Percentiles rank a stretch among this genome's conserved stretches.
Evolutionary conservation across 1,284 basidiomycete species (phyloP).

Genomic region (Microbotryum violaceum): DNA sequence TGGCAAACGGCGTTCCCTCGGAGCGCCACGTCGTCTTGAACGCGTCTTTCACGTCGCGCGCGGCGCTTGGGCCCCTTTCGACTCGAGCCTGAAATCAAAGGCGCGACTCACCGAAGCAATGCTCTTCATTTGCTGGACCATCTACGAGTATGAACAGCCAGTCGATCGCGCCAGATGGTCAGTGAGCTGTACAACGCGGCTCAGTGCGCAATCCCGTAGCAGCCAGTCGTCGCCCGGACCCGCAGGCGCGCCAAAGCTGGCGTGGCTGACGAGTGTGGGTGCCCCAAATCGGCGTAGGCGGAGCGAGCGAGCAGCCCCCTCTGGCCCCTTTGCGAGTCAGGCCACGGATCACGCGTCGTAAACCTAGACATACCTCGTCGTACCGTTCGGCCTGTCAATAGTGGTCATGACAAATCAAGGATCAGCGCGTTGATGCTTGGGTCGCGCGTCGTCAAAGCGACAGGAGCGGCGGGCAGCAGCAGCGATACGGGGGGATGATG

Average conservation of each 20-base stretch:
- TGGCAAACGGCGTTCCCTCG: too few relatives aligned
- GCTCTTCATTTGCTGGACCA: slow-evolving; percentile 99
- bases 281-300: background rate
- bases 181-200: background rate
- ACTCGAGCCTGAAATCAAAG: background rate
- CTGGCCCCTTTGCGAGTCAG: background rate
- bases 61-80: background rate
- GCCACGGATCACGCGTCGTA: too few relatives aligned
- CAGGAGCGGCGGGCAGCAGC: too few relatives aligned
- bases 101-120: slow-evolving; percentile 58
- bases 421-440: background rate
- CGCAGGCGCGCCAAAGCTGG: too few relatives aligned
- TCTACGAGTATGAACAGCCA: slow-evolving; percentile 47
- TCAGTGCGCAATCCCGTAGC: background rate
- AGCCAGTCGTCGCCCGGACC: too few relatives aligned
- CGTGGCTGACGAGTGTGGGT: background rate
- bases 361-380: slow-evolving; percentile 62
- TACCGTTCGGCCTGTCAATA: slow-evolving; percentile 71
- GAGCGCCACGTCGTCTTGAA: too few relatives aligned
- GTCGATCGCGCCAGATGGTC: background rate
- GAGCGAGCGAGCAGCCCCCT: background rate
- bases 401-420: background rate
- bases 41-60: background rate
- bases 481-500: too few relatives aligned
- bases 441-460: too few relatives aligned